phyloP scores from a whole-genome alignment of 2,329 filamentous ascomycete genomes.

The Amesomyces nigricolor region DNA sequence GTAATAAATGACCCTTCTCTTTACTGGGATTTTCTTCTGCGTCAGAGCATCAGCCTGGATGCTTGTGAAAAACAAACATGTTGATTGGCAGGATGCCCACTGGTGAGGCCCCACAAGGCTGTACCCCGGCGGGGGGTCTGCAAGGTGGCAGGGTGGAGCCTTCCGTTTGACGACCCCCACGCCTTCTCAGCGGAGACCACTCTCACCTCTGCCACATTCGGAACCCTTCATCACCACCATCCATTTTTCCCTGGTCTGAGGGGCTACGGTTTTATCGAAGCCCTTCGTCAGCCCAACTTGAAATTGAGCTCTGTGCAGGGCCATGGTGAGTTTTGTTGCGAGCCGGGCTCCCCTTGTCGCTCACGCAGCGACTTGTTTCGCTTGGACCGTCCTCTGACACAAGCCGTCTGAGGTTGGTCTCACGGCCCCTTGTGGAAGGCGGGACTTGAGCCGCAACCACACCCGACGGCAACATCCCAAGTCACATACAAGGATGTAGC shows the following conservation, averaged over 20 bases:
- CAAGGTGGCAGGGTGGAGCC: too few species aligned
- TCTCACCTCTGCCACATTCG: too few species aligned
- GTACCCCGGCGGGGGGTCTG: too few species aligned
- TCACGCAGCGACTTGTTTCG: slow-evolving; percentile 23
- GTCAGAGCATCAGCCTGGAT: too few species aligned
- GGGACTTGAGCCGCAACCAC: slow-evolving; percentile 18
- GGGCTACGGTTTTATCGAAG: too few species aligned
- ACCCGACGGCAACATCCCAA: slow-evolving; percentile 4
- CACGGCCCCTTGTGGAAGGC: slow-evolving; percentile 23
- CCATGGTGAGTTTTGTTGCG: slow-evolving; percentile 2
- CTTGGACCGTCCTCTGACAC: slow-evolving; percentile 28
- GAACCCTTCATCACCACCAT: too few species aligned
- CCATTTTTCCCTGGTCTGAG: too few species aligned
- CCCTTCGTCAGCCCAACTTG: background rate
- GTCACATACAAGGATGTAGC: background rate
- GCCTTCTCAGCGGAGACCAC: too few species aligned
- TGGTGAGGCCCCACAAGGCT: too few species aligned
- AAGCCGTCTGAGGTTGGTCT: slow-evolving; percentile 30
- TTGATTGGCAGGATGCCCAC: background rate
- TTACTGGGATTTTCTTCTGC: too few species aligned
- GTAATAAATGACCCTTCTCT: too few species aligned
- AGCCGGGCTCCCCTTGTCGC: slow-evolving; percentile 6
- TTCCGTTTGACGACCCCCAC: too few species aligned
- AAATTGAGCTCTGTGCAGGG: background rate
- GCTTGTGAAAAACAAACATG: background rate